phyloP scores from a whole-genome alignment of 176 grass and related monocot genomes.

The Alopecurus myosuroides region DNA sequence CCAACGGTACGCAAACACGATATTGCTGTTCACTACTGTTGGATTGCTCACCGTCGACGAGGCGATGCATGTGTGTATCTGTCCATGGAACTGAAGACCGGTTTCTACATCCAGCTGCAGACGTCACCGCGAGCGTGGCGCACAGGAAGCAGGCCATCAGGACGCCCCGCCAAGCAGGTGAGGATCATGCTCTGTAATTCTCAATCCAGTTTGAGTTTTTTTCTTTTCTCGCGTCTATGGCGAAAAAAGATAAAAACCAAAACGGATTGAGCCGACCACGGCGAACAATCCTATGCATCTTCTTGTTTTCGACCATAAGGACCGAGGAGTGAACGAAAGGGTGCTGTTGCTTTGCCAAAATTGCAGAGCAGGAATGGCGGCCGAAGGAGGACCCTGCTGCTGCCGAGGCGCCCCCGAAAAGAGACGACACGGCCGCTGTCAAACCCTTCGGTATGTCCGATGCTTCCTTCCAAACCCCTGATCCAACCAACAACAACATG shows the following conservation, averaged over 20 bases:
- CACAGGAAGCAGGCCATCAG: constrained; percentile 5
- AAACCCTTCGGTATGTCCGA: constrained; percentile 45
- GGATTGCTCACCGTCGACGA: no score
- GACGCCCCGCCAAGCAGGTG: background rate
- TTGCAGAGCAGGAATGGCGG: constrained; percentile 34
- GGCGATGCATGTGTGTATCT: no score
- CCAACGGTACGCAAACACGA: background rate
- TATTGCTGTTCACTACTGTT: background rate
- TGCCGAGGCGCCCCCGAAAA: background rate
- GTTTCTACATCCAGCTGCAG: background rate
- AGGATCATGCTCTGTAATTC: background rate
- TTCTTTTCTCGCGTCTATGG: no score
- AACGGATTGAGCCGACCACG: no score
- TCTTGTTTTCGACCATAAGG: no score
- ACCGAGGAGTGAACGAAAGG: background rate
- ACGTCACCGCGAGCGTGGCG: background rate
- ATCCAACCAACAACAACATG: background rate
- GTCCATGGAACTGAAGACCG: no score
- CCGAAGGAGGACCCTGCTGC: constrained; percentile 3
- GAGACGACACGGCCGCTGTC: background rate
- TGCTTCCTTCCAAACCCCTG: background rate
- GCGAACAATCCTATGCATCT: no score
- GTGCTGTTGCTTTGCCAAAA: constrained; percentile 1
- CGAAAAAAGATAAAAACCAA: no score
- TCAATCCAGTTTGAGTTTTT: background rate